phyloP scores from a whole-genome alignment of 805 yeast genomes.

The Teunomyces pallodes region DNA sequence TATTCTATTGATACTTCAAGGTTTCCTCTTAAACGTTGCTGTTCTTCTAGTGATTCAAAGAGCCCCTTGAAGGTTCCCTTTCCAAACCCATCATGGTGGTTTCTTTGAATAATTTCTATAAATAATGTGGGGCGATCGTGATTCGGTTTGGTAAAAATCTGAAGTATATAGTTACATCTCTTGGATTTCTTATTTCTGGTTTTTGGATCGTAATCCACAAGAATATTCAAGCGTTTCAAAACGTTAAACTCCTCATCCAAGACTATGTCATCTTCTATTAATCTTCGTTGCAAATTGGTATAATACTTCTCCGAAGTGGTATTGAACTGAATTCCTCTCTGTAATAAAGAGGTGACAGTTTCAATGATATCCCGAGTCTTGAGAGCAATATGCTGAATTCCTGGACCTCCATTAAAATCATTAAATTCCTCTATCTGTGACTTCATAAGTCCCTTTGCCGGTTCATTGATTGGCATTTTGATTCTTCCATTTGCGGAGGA shows the following conservation, averaged over 20 bases:
- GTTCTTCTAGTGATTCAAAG: slow-evolving; percentile 77
- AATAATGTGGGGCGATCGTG: slow-evolving; percentile 80
- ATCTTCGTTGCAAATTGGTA: slow-evolving; percentile 41
- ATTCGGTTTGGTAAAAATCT: slow-evolving; percentile 74
- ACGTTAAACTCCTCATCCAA: slow-evolving; percentile 52
- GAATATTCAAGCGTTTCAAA: slow-evolving; percentile 52
- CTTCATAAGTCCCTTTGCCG: slow-evolving; percentile 62
- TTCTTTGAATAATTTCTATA: slow-evolving; percentile 76
- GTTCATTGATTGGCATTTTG: slow-evolving; percentile 85
- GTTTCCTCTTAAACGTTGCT: slow-evolving; percentile 67
- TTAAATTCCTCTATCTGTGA: slow-evolving; percentile 84
- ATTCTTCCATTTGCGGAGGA: slow-evolving; percentile 60
- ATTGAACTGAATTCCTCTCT: slow-evolving; percentile 72
- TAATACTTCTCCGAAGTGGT: slow-evolving; percentile 60
- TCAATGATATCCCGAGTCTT: slow-evolving; percentile 58
- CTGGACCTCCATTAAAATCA: slow-evolving; percentile 75
- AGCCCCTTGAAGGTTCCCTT: slow-evolving; percentile 84
- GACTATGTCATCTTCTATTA: slow-evolving; percentile 41
- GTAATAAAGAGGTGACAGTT: slow-evolving; percentile 51
- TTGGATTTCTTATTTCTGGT: slow-evolving; percentile 21
- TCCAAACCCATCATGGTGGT: slow-evolving; percentile 82
- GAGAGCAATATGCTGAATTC: slow-evolving; percentile 81
- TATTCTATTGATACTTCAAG: neutral
- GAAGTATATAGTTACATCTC: slow-evolving; percentile 66
- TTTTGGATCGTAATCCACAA: slow-evolving; percentile 73